Evolutionary conservation across 176 grass and related monocot species (phyloP), one percentile per base, ranked within the genome.

Genomic region (Triticum turgidum): DNA sequence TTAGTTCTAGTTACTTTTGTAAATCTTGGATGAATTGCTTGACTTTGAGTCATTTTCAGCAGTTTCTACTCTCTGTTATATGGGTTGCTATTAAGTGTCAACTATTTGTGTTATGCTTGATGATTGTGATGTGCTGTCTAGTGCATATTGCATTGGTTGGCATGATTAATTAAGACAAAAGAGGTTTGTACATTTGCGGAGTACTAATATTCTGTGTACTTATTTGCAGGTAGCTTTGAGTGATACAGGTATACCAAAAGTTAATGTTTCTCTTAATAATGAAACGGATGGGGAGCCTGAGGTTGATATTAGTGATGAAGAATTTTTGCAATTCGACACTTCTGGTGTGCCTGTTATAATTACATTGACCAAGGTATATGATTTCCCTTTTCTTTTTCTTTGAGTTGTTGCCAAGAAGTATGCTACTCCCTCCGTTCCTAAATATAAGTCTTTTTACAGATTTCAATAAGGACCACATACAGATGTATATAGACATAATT

Each of bases 291-390:
- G 92, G 37, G 93, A 94, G 77, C 96, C 93, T 82, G 96, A 98
- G 65, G 88, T 98, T 38, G 91, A 98, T 84, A 84, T 95, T 15
- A 95, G 84, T 18, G 93, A 95, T 47, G 93, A 95, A 83, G 93
- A 98, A 78, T 95, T 95, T 84, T 83, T 98, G 78, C 96, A 98
- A 85, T 98, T 98, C 10, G 96, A 98, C 82, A 98, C 96, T 79
- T 93, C 92, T 51, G 84, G 91, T 78, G 92, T 97, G 64, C 95
- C 95, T 69, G 91, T 94, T 62, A 92, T 98, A 65, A 32, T 98
- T 83, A 98, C 96, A 68, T 84, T 98, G 80, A 98, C 91, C 21
- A 95, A 98, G 90, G 96, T 98, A 69, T 70, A 35, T 65, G 7
- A 20, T 59, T 3, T 54, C 15, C 7, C 32, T 30, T 76, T 47